These are phyloP conservation scores for Obba rivulosa DNA, from an alignment of 768 basidiomycete genomes.

Conservation along the genomic window DNA sequence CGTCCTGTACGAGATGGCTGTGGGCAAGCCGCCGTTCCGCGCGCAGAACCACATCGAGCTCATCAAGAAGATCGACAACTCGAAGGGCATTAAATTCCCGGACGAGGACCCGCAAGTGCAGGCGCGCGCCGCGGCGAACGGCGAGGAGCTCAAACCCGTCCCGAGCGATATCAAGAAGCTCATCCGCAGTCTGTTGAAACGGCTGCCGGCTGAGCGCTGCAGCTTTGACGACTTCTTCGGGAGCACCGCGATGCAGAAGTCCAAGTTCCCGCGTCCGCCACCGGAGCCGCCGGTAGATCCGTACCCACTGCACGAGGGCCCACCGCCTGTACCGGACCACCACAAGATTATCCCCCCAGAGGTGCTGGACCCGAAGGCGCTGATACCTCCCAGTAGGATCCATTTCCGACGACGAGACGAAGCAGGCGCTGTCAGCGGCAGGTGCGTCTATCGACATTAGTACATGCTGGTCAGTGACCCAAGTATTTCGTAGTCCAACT, in stretches of 20 bases:
- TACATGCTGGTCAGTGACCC: not conserved
- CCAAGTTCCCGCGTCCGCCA: slow-evolving; percentile 63
- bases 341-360: slow-evolving; percentile 74
- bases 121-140: slow-evolving; percentile 39
- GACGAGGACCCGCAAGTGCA: slow-evolving; percentile 69
- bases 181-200: slow-evolving; percentile 77
- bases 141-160: slow-evolving; percentile 53
- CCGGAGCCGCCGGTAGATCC: slow-evolving; percentile 24
- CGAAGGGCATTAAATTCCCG: slow-evolving; percentile 91
- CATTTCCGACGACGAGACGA: slow-evolving; percentile 45
- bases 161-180: slow-evolving; percentile 83
- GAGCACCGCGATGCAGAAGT: slow-evolving; percentile 70
- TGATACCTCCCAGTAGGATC: slow-evolving; percentile 81
- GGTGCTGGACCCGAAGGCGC: slow-evolving; percentile 71
- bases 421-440: not conserved
- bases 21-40: slow-evolving; percentile 90
- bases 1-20: slow-evolving; percentile 92
- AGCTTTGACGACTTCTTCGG: slow-evolving; percentile 91
- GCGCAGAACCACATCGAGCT: slow-evolving; percentile 96
- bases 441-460: not conserved
- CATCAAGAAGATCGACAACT: slow-evolving; percentile 84
- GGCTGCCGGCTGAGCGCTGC: slow-evolving; percentile 78
- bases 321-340: slow-evolving; percentile 58
- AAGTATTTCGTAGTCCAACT: not conserved
- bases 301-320: slow-evolving; percentile 22